Evolutionary conservation across 257 asterid genomes (phyloP).

Genomic region (Datura wrightii): DNA sequence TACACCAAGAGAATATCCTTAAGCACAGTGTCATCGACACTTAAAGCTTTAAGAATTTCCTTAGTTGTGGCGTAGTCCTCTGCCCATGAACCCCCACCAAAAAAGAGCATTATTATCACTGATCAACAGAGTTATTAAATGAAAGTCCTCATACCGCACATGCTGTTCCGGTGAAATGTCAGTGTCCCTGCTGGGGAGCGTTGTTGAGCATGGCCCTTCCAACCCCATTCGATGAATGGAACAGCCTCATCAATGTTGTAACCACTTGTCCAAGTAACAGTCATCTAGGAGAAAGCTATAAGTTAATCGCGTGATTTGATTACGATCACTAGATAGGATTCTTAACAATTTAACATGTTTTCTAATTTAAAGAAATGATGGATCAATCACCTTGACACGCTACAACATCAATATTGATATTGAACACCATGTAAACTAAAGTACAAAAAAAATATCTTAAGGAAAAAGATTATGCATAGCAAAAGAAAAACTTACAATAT

Average conservation of each 20-base stretch:
- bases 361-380: neutral
- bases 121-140: neutral
- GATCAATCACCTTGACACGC: neutral
- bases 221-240: conserved; percentile 76
- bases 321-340: too few relatives aligned
- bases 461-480: neutral
- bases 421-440: neutral
- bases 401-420: neutral
- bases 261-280: conserved; percentile 92
- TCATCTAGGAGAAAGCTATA: conserved; percentile 54
- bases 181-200: conserved; percentile 80
- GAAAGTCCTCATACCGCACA: conserved; percentile 69
- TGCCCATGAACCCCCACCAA: neutral
- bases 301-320: neutral
- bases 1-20: too few relatives aligned
- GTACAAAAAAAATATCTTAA: too few relatives aligned
- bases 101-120: neutral
- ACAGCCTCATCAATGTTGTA: conserved; percentile 74
- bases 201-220: conserved; percentile 44
- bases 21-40: too few relatives aligned
- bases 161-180: conserved; percentile 69
- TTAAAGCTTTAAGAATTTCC: too few relatives aligned
- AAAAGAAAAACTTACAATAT: conserved; percentile 63
- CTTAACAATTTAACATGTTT: neutral
- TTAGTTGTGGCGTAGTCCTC: neutral